Base-by-base conservation (phyloP, 2,329 filamentous ascomycete genomes). In the Paraphoma sp. region DNA sequence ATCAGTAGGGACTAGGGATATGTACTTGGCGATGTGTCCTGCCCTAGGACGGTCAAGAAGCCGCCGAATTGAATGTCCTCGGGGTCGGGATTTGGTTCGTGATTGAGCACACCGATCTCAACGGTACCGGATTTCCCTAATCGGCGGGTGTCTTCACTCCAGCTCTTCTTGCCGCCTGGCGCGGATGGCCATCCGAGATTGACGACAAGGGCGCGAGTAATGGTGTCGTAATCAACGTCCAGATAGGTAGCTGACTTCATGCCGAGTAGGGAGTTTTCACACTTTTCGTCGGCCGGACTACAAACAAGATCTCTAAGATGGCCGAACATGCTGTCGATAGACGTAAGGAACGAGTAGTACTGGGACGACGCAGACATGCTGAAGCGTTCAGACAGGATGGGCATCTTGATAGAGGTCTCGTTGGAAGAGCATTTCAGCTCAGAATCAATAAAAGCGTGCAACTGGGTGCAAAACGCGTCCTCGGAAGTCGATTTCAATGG, bases 51-150 rank as follows among this genome's bases (percentile, higher is more conserved):
- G 0, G 88, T 89, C 49, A 97, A 79, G 52, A 93, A 84, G 2
- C 94, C 94, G 5, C 89, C 88, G 40, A 97, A 83, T 38, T 89
- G 89, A 11, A 97, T 78, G 63, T 97, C 91, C 73, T 93, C 86
- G 0, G 86, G 79, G 56, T 92, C 87, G 12, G 86, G 80, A 12
- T 88, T 83, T 4, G 80, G 79, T 63, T 93, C 88, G 10, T 84
- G 81, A 6, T 86, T 86, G 54, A 98, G 79, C 42, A 97, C 84
- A 14, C 94, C 94, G 17, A 97, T 86, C 73, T 98, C 94, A 5
- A 92, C 84, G 46, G 89, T 85, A 46, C 87, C 81, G 1, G 78
- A 64, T 62, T 45, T 64, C 56, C 31, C 56, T 18, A 54, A 68
- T 50, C 47, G 72, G 11, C 67, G 54, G 28, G 83, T 77, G 3